Percentiles rank a stretch among this genome's conserved stretches.
Evolutionary conservation across 352 stramenopile species (phyloP).

Genomic region (Phytopythium litorale): DNA sequence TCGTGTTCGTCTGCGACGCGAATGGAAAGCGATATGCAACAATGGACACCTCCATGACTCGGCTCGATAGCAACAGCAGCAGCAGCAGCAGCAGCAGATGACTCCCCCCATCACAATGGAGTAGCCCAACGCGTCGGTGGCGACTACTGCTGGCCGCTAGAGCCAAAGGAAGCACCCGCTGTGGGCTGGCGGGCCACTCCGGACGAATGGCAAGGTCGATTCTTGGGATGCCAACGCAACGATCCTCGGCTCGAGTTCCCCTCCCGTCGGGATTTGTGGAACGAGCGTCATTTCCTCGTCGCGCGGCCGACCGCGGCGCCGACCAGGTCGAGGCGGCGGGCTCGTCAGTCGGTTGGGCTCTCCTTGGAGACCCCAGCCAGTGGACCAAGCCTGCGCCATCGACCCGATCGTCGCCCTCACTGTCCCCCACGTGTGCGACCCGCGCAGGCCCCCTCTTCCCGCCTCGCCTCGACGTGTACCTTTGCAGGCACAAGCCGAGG

Average conservation of each 20-base stretch:
- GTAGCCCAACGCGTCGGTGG: background rate
- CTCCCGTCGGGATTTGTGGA: slow-evolving; percentile 65
- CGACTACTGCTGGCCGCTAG: background rate
- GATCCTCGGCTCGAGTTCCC: slow-evolving; percentile 70
- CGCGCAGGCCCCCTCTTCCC: slow-evolving; percentile 2
- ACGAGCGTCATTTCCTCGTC: slow-evolving; percentile 73
- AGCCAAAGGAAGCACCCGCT: background rate
- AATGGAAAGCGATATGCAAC: background rate
- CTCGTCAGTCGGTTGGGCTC: background rate
- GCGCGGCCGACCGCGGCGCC: slow-evolving; percentile 12
- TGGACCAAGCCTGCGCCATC: background rate
- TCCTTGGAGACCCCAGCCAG: background rate
- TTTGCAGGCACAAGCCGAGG: background rate
- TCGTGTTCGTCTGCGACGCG: background rate
- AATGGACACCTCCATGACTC: background rate
- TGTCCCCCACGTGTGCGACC: slow-evolving; percentile 1
- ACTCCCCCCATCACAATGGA: background rate
- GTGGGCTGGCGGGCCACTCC: slow-evolving; percentile 3
- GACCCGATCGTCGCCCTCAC: slow-evolving; percentile 4
- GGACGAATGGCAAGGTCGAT: background rate
- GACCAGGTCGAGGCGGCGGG: background rate
- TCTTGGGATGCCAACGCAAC: slow-evolving; percentile 12
- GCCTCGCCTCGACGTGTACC: background rate
- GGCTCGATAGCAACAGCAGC: background rate
- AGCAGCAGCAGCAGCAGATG: background rate